Percentiles rank a stretch among this genome's conserved stretches.
Conservation (phyloP, 306 rosid species). For the Delonix regia region DNA sequence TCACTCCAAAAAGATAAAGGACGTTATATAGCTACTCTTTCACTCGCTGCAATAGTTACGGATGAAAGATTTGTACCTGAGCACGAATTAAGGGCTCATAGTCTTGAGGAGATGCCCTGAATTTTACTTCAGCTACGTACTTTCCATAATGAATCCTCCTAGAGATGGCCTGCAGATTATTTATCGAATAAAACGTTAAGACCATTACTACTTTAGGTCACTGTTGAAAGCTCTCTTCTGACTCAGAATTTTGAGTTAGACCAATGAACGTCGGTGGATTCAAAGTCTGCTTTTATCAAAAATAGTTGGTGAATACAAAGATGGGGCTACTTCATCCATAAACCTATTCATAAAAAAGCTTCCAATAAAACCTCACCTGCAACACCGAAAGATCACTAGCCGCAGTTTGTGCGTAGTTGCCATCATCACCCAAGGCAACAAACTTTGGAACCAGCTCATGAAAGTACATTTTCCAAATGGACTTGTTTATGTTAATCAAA, state of each 20-base stretch:
- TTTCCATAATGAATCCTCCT: constrained; percentile 91
- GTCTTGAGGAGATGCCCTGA: constrained; percentile 73
- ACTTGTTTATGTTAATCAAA: constrained; percentile 52
- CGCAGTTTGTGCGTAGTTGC: constrained; percentile 68
- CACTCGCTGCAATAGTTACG: neutral
- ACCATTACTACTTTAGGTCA: neutral
- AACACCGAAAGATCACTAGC: constrained; percentile 64
- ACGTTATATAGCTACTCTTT: neutral
- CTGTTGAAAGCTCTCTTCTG: neutral
- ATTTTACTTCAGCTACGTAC: constrained; percentile 94
- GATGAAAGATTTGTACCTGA: constrained; percentile 42
- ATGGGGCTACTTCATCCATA: neutral
- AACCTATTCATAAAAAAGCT: neutral
- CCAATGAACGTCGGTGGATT: neutral
- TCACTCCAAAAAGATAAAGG: neutral
- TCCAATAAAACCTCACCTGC: constrained; percentile 48
- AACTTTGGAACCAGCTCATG: constrained; percentile 53
- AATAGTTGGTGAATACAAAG: neutral
- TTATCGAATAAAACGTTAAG: neutral
- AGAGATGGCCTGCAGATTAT: constrained; percentile 74
- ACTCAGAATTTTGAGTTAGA: neutral
- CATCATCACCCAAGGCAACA: constrained; percentile 57
- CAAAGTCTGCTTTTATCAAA: neutral
- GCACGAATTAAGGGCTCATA: constrained; percentile 82
- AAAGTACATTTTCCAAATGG: constrained; percentile 64